Evolutionary conservation across 2,329 filamentous ascomycete genomes (phyloP).

Genomic region (Thielaviopsis musarum): DNA sequence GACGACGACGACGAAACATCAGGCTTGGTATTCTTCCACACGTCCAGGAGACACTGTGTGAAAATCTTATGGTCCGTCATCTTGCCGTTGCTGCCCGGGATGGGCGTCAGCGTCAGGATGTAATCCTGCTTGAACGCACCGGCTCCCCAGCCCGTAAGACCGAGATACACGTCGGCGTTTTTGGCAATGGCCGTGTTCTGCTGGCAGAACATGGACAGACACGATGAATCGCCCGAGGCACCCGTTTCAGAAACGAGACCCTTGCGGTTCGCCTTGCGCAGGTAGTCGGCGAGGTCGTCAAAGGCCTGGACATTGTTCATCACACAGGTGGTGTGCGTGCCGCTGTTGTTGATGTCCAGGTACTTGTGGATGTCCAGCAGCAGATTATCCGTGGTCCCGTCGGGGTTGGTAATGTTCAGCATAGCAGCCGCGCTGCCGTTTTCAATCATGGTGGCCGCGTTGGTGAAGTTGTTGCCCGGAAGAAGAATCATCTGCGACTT

Average conservation of each 20-base stretch:
- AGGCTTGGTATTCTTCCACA: constrained; percentile 2
- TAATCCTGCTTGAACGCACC: constrained; percentile 27
- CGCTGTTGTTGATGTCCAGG: constrained; percentile 39
- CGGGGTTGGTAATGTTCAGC: constrained; percentile 37
- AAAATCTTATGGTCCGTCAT: constrained; percentile 14
- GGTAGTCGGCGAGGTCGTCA: constrained; percentile 27
- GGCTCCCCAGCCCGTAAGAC: constrained; percentile 30
- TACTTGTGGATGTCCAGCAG: constrained; percentile 45
- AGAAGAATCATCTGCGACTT: constrained; percentile 45
- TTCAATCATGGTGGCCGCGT: constrained; percentile 29
- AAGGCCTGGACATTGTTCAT: constrained; percentile 36
- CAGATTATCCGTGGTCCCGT: constrained; percentile 38
- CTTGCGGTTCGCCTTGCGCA: constrained; percentile 25
- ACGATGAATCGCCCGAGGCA: constrained; percentile 22
- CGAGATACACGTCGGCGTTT: constrained; percentile 30
- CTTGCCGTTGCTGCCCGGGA: constrained; percentile 16
- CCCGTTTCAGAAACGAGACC: constrained; percentile 34
- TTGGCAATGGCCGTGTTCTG: constrained; percentile 29
- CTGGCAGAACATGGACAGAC: constrained; percentile 26
- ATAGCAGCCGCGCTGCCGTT: constrained; percentile 35
- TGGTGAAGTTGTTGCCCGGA: constrained; percentile 43
- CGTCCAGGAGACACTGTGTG: constrained; percentile 16
- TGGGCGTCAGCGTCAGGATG: constrained; percentile 27
- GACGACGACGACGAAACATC: background rate
- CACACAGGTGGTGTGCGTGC: constrained; percentile 33